Conservation (phyloP, 768 basidiomycete genomes). For the Boletus tomentosulus region DNA sequence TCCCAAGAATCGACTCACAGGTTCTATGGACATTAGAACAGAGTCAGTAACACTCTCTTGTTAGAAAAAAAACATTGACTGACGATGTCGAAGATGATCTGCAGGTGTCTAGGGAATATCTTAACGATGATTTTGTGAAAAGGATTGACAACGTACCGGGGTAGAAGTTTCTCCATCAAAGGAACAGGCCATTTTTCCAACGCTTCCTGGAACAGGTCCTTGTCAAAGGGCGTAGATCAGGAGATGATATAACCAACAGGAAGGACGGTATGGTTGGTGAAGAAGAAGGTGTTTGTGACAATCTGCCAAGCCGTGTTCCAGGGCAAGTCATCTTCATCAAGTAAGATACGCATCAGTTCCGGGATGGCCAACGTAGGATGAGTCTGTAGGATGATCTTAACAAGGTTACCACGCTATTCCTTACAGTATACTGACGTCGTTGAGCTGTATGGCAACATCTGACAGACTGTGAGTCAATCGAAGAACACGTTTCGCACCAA, state of each 20-base stretch:
- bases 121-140: background rate
- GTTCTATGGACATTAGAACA: constrained; percentile 30
- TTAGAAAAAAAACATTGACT: constrained; percentile 28
- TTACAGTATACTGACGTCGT: constrained; percentile 54
- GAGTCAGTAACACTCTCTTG: constrained; percentile 14
- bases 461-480: constrained; percentile 2
- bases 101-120: constrained; percentile 59
- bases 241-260: constrained; percentile 48
- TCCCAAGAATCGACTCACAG: constrained; percentile 18
- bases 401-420: background rate
- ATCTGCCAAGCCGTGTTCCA: constrained; percentile 90
- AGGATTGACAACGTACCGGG: constrained; percentile 44
- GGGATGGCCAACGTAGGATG: constrained; percentile 95
- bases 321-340: constrained; percentile 85
- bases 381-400: constrained; percentile 47
- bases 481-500: background rate
- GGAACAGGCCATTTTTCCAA: constrained; percentile 92
- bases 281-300: constrained; percentile 87
- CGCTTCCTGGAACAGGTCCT: constrained; percentile 51
- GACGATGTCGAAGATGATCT: constrained; percentile 89
- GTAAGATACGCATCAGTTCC: constrained; percentile 87
- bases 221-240: background rate
- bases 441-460: constrained; percentile 94
- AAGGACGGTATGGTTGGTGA: constrained; percentile 93
- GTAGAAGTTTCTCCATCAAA: constrained; percentile 79